Base-by-base conservation (phyloP, 139 green algal species). In the Pleodorina starrii region DNA sequence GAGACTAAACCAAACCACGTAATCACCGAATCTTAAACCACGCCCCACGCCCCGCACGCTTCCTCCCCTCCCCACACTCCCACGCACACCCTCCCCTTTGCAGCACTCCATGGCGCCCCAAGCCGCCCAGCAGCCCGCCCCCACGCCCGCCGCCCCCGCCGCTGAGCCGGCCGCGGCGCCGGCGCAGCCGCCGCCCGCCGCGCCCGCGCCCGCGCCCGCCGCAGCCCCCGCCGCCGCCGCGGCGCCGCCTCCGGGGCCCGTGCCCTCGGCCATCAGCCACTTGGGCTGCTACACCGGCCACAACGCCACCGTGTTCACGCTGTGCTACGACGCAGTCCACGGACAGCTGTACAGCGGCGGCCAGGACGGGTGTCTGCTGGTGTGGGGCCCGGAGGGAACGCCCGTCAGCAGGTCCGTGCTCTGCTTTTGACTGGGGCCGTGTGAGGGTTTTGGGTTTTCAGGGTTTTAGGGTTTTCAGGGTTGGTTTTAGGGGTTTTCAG, bases 301-400 rank as follows among this genome's bases (percentile, higher is more conserved):
- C 82, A 36, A 0, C 21, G 77, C 91, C 50, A 91, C 86, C 40
- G 66, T 95, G 3, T 95, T 95, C 83, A 74, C 88, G 5, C 75
- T 95, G 59, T 86, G 75, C 27, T 87, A 92, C n/a, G 89, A 95
- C 54, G 57, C 93, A 3, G 29, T 42, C 12, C 75, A 80, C 69
- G 75, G 78, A 23, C 87, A 92, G 86, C 69, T 96, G 35, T 54
- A 91, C 0, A 88, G 75, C 5, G 89, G 82, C 40, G 82, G 86
- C 35, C 63, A 66, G 29, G 84, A 84, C 84, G 83, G 66, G 46
- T 66, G 57, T 44, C 32, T 88, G 68, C 35, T 81, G 10, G 46
- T 68, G 46, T 88, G 83, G 83, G 42, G 44, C 17, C 19, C 2
- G 9, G 66, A 80, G 11, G 83, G 83, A 27, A 25, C 42, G 0